Percentiles rank a stretch among this genome's conserved stretches.
phyloP scores from a whole-genome alignment of 1,139 yeast species.

The Sugiyamaella grinbergsii region DNA sequence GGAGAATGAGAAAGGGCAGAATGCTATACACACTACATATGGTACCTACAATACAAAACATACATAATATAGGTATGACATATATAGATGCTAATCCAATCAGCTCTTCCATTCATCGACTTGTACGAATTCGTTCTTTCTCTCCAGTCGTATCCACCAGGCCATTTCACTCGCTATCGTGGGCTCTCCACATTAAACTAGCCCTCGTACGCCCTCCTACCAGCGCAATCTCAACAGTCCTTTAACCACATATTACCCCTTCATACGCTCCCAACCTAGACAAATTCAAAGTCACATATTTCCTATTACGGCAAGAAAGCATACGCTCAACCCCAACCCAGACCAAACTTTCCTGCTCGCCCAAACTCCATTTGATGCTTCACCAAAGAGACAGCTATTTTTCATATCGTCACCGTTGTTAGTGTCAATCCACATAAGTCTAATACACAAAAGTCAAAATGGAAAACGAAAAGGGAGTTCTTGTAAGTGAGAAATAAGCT shows the following conservation, averaged over 20 bases:
- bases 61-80: no score
- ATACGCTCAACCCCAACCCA: slow-evolving; percentile 8
- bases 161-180: no score
- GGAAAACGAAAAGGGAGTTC: slow-evolving; percentile 99
- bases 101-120: no score
- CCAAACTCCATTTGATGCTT: slow-evolving; percentile 1
- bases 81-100: no score
- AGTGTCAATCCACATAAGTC: slow-evolving; percentile 17
- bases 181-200: no score
- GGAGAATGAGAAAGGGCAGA: no score
- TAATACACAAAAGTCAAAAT: slow-evolving; percentile 53
- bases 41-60: no score
- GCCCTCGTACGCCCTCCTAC: no score
- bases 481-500: slow-evolving; percentile 58
- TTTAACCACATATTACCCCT: not conserved
- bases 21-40: no score
- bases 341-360: slow-evolving; percentile 6
- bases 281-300: slow-evolving; percentile 14
- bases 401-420: slow-evolving; percentile 12
- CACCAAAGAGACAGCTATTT: slow-evolving; percentile 11
- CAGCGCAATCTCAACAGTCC: not conserved
- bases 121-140: no score
- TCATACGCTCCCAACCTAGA: not conserved
- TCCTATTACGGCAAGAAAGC: slow-evolving; percentile 5
- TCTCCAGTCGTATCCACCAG: no score